Percentiles rank a stretch among this genome's conserved stretches.
Conservation (phyloP, 805 yeast genomes). For the Metschnikowia peoriensis region DNA sequence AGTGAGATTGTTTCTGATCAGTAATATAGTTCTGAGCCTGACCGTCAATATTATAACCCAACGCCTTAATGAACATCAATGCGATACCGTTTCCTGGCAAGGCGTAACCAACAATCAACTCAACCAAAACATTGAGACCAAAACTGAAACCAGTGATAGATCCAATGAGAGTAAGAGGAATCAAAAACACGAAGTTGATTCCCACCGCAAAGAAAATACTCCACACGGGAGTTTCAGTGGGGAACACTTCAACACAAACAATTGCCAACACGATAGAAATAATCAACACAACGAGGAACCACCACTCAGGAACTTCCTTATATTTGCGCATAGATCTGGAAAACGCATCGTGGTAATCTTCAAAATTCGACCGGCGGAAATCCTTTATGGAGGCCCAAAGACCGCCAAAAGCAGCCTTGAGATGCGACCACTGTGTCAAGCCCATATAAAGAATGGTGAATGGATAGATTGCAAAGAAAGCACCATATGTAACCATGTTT, state of each 20-base stretch:
- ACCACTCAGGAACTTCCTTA: slow-evolving; percentile 45
- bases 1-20: slow-evolving; percentile 44
- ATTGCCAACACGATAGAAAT: slow-evolving; percentile 34
- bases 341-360: slow-evolving; percentile 34
- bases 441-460: slow-evolving; percentile 24
- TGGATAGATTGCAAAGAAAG: slow-evolving; percentile 26
- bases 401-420: slow-evolving; percentile 15
- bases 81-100: slow-evolving; percentile 48
- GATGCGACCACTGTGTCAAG: slow-evolving; percentile 14
- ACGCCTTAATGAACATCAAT: slow-evolving; percentile 47
- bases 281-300: slow-evolving; percentile 33
- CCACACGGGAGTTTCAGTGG: slow-evolving; percentile 45
- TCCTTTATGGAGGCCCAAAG: slow-evolving; percentile 16
- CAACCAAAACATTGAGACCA: slow-evolving; percentile 43
- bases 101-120: slow-evolving; percentile 43
- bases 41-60: slow-evolving; percentile 46
- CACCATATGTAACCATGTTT: slow-evolving; percentile 22
- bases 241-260: slow-evolving; percentile 37
- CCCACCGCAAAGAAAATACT: slow-evolving; percentile 35
- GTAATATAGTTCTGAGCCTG: slow-evolving; percentile 49
- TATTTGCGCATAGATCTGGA: slow-evolving; percentile 34
- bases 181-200: slow-evolving; percentile 37
- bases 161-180: slow-evolving; percentile 40
- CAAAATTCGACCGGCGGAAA: slow-evolving; percentile 25
- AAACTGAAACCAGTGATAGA: slow-evolving; percentile 36